A percentile compares a stretch with the other conserved stretches of the same genome.
These are phyloP conservation scores for Leishmania martiniquensis DNA, from an alignment of 208 protist genomes.

Conservation along the genomic window DNA sequence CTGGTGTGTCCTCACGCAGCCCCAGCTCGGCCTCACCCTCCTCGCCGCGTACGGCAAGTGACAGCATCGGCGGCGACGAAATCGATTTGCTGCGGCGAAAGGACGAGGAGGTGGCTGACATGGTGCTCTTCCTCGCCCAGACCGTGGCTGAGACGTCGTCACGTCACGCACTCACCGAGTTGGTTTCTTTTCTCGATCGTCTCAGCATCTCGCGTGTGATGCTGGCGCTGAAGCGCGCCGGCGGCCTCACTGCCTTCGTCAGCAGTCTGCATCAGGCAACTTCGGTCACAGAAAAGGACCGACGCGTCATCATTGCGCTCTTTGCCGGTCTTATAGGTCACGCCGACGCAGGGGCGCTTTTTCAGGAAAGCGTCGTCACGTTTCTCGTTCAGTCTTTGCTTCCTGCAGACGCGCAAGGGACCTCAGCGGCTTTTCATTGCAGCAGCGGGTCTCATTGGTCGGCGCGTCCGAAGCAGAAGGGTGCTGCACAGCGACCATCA, in stretches of 20 bases:
- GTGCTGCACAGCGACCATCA: neutral
- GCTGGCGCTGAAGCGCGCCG: conserved; percentile 55
- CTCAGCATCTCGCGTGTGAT: conserved; percentile 32
- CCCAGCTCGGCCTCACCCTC: neutral
- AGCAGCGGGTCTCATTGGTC: conserved; percentile 17
- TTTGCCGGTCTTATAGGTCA: conserved; percentile 3
- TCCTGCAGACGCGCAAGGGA: neutral
- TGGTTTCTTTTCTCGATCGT: conserved; percentile 42
- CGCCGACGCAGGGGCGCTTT: conserved; percentile 5
- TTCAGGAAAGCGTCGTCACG: conserved; percentile 19
- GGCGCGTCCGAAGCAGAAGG: neutral
- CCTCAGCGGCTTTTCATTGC: neutral
- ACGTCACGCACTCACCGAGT: conserved; percentile 29
- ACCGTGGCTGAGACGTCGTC: conserved; percentile 38
- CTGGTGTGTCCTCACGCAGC: conserved; percentile 3
- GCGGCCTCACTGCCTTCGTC: conserved; percentile 45
- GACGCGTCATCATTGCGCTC: neutral
- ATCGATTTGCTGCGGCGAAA: conserved; percentile 65
- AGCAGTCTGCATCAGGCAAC: conserved; percentile 27
- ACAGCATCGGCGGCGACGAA: conserved; percentile 53
- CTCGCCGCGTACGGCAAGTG: neutral
- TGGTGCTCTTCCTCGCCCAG: conserved; percentile 67
- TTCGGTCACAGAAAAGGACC: neutral
- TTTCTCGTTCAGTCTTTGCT: conserved; percentile 33
- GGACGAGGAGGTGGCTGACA: conserved; percentile 77